Percentiles rank a stretch among this genome's conserved stretches.
These are phyloP conservation scores for Backusella parvicylindrica DNA, from an alignment of 192 early-diverging fungal genomes.

Conservation along the genomic window DNA sequence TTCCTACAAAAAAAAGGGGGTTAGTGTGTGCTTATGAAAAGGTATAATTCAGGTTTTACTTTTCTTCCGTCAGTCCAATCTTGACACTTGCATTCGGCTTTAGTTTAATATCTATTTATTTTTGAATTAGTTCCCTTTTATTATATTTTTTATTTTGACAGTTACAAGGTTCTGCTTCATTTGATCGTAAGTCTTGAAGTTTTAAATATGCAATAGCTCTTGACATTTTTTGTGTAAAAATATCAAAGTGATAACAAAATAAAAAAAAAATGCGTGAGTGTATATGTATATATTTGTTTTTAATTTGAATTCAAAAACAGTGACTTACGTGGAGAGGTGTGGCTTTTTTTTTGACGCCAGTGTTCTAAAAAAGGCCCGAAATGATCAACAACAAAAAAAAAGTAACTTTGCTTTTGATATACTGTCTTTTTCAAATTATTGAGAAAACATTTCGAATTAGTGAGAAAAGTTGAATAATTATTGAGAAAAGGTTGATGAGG, in stretches of 20 bases:
- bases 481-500: too few relatives aligned
- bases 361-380: background rate
- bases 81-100: background rate
- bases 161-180: background rate
- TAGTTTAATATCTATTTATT: background rate
- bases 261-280: background rate
- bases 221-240: background rate
- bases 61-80: background rate
- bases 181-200: background rate
- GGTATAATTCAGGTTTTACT: background rate
- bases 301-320: background rate
- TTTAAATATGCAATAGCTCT: background rate
- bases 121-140: background rate
- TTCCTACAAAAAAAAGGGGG: background rate
- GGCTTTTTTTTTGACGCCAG: background rate
- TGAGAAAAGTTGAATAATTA: too few relatives aligned
- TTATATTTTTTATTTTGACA: background rate
- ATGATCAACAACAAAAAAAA: background rate
- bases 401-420: too few relatives aligned
- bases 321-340: background rate
- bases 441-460: too few relatives aligned
- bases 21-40: background rate
- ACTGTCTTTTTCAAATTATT: too few relatives aligned
- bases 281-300: too few relatives aligned
- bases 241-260: background rate